These are phyloP conservation scores for Termitomyces sp. DNA, from an alignment of 768 basidiomycete species.

Conservation along the genomic window DNA sequence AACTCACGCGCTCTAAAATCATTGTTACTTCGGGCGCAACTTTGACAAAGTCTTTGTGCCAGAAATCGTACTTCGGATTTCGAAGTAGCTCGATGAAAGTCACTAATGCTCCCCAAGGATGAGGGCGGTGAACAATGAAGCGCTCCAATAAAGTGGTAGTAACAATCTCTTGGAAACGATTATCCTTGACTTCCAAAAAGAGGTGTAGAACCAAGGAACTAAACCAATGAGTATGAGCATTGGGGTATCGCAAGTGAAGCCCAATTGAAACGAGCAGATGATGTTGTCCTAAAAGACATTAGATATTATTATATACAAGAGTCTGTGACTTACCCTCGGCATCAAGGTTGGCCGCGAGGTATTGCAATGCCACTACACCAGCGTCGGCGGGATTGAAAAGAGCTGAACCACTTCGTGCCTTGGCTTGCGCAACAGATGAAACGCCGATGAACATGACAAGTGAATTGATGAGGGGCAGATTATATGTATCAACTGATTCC, in stretches of 20 bases:
- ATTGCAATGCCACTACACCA: slow-evolving; percentile 79
- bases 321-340: slow-evolving; percentile 65
- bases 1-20: slow-evolving; percentile 76
- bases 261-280: slow-evolving; percentile 90
- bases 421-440: slow-evolving; percentile 84
- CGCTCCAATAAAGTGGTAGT: slow-evolving; percentile 90
- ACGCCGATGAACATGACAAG: slow-evolving; percentile 96
- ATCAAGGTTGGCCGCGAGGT: slow-evolving; percentile 79
- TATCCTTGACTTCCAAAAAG: slow-evolving; percentile 74
- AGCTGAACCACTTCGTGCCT: slow-evolving; percentile 75
- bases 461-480: slow-evolving; percentile 86
- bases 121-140: slow-evolving; percentile 90
- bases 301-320: neutral
- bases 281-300: slow-evolving; percentile 70
- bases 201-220: slow-evolving; percentile 84
- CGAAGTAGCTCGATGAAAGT: slow-evolving; percentile 92
- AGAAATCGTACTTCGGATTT: slow-evolving; percentile 87
- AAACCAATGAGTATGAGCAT: slow-evolving; percentile 99
- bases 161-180: slow-evolving; percentile 74
- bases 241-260: slow-evolving; percentile 94
- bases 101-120: slow-evolving; percentile 93
- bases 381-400: slow-evolving; percentile 79
- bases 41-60: slow-evolving; percentile 82
- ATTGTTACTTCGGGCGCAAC: slow-evolving; percentile 83
- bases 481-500: slow-evolving; percentile 59